Conservation (phyloP, 2,329 filamentous ascomycete species). For the Colletotrichum sidae region DNA sequence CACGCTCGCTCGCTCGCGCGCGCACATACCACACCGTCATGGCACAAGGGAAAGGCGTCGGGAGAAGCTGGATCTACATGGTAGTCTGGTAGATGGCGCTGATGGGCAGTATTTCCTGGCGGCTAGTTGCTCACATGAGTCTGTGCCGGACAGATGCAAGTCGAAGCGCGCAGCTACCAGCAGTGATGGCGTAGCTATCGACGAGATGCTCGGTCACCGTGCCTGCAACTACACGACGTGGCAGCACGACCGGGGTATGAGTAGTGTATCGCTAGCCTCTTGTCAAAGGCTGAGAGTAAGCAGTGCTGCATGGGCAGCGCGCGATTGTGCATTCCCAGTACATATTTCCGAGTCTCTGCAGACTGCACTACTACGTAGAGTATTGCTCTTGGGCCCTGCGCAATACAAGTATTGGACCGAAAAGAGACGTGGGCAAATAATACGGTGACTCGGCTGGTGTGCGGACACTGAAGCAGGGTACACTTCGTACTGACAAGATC, state of each 20-base stretch:
- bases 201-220: constrained; percentile 2
- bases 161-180: background rate
- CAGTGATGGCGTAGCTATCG: too few relatives aligned
- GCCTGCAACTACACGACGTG: background rate
- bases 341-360: constrained; percentile 15
- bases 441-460: background rate
- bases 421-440: constrained; percentile 4
- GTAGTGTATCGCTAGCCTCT: too few relatives aligned
- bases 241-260: too few relatives aligned
- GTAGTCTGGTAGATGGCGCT: too few relatives aligned
- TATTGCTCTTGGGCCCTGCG: constrained; percentile 3
- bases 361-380: background rate
- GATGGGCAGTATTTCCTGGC: constrained; percentile 5
- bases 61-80: background rate
- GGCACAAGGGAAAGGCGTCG: background rate
- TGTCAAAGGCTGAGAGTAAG: background rate
- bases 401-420: background rate
- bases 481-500: constrained; percentile 1
- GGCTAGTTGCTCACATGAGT: constrained; percentile 30
- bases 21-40: background rate
- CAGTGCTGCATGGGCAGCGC: background rate
- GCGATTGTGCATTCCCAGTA: background rate
- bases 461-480: constrained; percentile 10
- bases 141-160: constrained; percentile 34
- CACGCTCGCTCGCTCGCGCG: too few relatives aligned